Conservation (phyloP, 2,329 filamentous ascomycete species). For the Pseudogymnoascus destructans region DNA sequence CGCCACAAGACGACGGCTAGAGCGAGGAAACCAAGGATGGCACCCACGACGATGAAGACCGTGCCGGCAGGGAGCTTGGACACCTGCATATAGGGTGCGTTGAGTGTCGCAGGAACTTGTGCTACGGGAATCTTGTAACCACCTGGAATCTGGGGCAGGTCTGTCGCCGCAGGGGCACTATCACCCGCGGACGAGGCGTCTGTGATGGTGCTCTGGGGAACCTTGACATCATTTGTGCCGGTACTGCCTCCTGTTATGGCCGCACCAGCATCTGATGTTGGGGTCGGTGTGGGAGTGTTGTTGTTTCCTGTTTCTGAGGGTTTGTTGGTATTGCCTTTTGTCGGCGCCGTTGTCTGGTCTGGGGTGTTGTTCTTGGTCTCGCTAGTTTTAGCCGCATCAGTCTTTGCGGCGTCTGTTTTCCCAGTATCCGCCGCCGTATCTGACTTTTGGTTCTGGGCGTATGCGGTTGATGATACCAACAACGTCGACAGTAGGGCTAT, state of each 20-base stretch:
- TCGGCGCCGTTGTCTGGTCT: constrained; percentile 18
- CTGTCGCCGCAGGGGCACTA: constrained; percentile 13
- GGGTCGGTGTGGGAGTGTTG: not conserved
- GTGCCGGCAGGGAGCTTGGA: constrained; percentile 81
- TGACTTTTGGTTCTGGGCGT: not conserved
- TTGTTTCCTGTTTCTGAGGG: not conserved
- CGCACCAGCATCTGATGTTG: not conserved
- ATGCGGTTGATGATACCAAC: not conserved
- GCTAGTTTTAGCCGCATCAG: constrained; percentile 16
- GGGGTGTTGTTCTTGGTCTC: constrained; percentile 12
- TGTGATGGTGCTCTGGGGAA: constrained; percentile 14
- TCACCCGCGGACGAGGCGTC: constrained; percentile 10
- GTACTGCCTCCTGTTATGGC: constrained; percentile 15
- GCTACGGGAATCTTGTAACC: constrained; percentile 54
- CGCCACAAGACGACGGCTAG: constrained; percentile 80
- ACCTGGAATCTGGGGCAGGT: constrained; percentile 41
- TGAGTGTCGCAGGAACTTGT: constrained; percentile 66
- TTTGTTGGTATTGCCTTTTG: not conserved
- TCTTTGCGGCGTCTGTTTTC: constrained; percentile 11
- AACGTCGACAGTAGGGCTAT: not conserved
- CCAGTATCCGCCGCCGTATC: not conserved
- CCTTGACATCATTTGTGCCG: constrained; percentile 2
- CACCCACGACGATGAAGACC: constrained; percentile 89
- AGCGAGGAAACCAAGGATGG: constrained; percentile 71
- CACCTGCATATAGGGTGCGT: constrained; percentile 85